Base-by-base conservation (phyloP, 805 yeast species). In the Spathaspora boniae region DNA sequence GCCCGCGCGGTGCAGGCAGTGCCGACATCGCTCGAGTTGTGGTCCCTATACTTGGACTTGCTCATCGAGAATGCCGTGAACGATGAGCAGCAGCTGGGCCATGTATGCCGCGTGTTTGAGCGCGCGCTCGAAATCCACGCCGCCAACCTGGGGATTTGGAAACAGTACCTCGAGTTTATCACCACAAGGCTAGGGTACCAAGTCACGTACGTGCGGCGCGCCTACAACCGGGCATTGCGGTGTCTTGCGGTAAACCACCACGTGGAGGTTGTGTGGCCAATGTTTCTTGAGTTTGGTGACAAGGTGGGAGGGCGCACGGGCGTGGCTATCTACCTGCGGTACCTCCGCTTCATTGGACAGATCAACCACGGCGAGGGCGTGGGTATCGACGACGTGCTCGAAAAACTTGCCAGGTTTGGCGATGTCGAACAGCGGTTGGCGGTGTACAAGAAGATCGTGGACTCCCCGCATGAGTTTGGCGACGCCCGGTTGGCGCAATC, bases 261-360 rank as follows among this genome's bases (percentile, higher is more conserved):
- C 53, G n/a, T n/a, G n/a, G 33, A 32, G 6, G 19, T 28, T 6
- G 38, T 64, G 3, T 67, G 73, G 73, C 68, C 69, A 4, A 43
- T 62, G 19, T 69, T 82, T 21, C 74, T 93, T 74, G 58, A 67
- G 1, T 49, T 70, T 41, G 83, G 76, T 38, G 58, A 82, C 29
- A 33, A 42, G 1, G 58, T 68, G 16, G 72, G 70, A 3, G 81
- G 76, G 1, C 34, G 25, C 4, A 61, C 71, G 1, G 63, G 55
- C 1, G 60, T 60, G 3, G 22, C 23, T 4, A 47, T 65, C 0
- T 68, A 65, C 38, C 26, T 37, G 11, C 55, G 65, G 27, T 65
- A 59, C 41, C 39, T 58, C 9, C n/a, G n/a, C n/a, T n/a, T n/a
- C n/a, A n/a, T n/a, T n/a, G n/a, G n/a, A n/a, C 55, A 51, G 36